Evolutionary conservation across 2,329 filamentous ascomycete species (phyloP).

Genomic region (Hymenoscyphus linearis): DNA sequence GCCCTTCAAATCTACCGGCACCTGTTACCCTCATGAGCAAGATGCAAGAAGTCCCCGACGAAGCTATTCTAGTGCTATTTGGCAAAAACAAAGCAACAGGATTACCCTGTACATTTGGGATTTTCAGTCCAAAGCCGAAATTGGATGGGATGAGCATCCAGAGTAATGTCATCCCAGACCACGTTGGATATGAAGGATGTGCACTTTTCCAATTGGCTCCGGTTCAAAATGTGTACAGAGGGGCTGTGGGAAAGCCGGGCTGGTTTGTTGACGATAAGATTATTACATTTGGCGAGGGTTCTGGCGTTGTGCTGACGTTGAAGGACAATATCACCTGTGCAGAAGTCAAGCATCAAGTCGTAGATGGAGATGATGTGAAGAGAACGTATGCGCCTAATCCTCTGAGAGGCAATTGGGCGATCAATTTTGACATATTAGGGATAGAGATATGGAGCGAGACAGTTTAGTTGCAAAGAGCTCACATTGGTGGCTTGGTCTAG

Average conservation of each 20-base stretch:
- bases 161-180: neutral
- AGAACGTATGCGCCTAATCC: neutral
- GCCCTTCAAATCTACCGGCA: neutral
- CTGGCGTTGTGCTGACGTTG: neutral
- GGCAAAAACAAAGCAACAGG: neutral
- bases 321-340: neutral
- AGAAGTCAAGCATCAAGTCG: neutral
- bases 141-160: neutral
- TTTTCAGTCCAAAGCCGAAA: neutral
- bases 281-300: neutral
- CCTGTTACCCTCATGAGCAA: neutral
- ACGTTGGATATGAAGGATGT: neutral
- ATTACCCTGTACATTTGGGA: neutral
- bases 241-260: neutral
- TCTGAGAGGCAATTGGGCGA: neutral
- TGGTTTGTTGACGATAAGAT: conserved; percentile 1
- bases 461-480: neutral
- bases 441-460: neutral
- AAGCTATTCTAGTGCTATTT: neutral
- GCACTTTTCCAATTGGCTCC: neutral
- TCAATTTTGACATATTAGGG: neutral
- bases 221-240: neutral
- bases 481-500: too few species aligned
- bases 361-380: neutral
- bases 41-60: neutral